phyloP scores from a whole-genome alignment of 257 asterid species.

The Paulownia fortunei region DNA sequence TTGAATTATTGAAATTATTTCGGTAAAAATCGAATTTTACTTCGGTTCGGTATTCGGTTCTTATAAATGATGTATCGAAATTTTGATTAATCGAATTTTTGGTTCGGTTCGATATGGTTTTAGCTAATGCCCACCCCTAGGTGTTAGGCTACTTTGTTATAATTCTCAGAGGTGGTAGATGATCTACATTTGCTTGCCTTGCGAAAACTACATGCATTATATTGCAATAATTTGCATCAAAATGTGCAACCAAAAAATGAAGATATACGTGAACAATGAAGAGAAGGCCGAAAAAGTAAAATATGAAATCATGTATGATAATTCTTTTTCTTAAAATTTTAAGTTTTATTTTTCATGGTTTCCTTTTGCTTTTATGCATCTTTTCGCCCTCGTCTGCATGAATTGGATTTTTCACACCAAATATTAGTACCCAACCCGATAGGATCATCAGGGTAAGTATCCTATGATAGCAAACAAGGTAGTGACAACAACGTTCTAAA shows the following conservation, averaged over 20 bases:
- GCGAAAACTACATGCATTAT: background rate
- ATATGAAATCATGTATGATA: background rate
- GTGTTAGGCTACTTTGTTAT: too few species aligned
- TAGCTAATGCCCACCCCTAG: too few species aligned
- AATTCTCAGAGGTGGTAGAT: background rate
- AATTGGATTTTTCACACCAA: background rate
- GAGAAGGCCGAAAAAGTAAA: background rate
- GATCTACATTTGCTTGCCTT: background rate
- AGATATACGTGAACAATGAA: slow-evolving; percentile 20
- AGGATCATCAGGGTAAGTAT: too few species aligned
- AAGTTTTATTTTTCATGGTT: background rate
- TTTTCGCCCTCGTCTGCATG: background rate
- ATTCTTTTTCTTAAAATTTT: background rate
- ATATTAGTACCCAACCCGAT: too few species aligned
- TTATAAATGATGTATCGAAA: too few species aligned
- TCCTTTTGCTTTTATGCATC: background rate
- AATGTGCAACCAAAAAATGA: background rate
- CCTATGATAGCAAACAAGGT: too few species aligned
- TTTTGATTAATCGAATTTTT: too few species aligned
- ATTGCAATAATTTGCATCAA: background rate
- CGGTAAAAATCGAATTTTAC: too few species aligned
- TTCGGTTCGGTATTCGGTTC: too few species aligned
- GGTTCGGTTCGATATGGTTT: too few species aligned
- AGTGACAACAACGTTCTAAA: background rate
- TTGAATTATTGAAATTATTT: too few species aligned